Conservation (phyloP, 192 early-diverging fungal genomes). For the Neocallimastix lanati region DNA sequence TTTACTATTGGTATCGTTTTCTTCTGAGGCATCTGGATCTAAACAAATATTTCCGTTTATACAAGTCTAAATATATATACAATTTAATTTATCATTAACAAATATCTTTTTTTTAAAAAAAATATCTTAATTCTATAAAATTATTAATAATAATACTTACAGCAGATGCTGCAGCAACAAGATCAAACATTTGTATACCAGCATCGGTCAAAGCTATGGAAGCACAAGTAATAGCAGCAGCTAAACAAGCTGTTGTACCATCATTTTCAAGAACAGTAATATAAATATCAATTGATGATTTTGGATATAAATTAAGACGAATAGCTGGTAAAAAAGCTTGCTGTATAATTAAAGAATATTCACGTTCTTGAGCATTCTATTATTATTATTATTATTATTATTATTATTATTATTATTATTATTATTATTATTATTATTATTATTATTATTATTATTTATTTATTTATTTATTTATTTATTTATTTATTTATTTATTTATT, state of each 20-base stretch:
- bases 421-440: no score
- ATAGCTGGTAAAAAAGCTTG: conserved; percentile 16
- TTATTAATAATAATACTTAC: conserved; percentile 15
- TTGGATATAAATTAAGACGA: conserved; percentile 48
- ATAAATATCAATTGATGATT: conserved; percentile 51
- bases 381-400: no score
- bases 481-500: no score
- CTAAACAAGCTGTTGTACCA: conserved; percentile 39
- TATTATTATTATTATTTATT: no score
- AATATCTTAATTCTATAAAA: no score
- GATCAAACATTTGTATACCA: conserved; percentile 68
- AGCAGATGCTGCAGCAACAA: conserved; percentile 55
- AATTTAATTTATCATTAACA: no score
- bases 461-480: no score
- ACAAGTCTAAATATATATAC: conserved; percentile 1
- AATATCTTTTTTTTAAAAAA: no score
- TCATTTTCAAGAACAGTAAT: conserved; percentile 53
- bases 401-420: no score
- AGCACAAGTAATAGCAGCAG: conserved; percentile 42
- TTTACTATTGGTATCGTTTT: conserved; percentile 45
- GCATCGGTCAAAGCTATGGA: conserved; percentile 53
- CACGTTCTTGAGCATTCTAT: neutral
- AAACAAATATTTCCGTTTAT: conserved; percentile 8
- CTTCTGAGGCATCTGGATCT: conserved; percentile 27
- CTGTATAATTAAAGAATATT: neutral